Base-by-base conservation (phyloP, 495 filamentous ascomycete genomes). In the Podospora appendiculata region DNA sequence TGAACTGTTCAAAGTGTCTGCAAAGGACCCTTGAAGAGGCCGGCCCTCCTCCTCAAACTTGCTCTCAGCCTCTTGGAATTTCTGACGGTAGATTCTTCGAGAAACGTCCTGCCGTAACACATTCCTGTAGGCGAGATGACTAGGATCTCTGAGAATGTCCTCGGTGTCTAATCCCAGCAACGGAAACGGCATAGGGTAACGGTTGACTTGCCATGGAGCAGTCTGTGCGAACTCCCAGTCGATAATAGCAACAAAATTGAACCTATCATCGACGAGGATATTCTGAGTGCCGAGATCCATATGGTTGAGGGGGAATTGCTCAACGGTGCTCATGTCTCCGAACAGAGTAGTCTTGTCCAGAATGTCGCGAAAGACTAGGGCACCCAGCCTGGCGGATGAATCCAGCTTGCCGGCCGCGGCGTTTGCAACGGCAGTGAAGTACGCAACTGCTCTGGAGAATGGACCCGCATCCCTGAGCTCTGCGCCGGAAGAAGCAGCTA, bases 231-330 rank as follows among this genome's bases (percentile, higher is more conserved):
- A 50, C 46, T 68, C 64, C 64, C 58, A 67, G 50, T 68, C 61
- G 47, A 67, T 68, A 13, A 67, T 32, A 18, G 60, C 53, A 7
- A 64, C 13, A 47, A 67, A 53, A 38, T 64, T 57, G 52, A 58
- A 64, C 10, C 53, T 12, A 32, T 57, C 47, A 35, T 62, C 64
- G 43, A 67, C 52, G 8, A 68, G 61, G 14, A 66, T 54, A 51
- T 68, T 64, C 46, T 68, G 64, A 18, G 50, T 56, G 17, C 58
- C 66, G 8, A 68, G 47, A 25, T 68, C 66, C 58, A 63, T 64
- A 43, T 65, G 58, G 47, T 63, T 63, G 4, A 66, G 49, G 36
- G 52, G 64, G 45, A 64, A 66, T 18, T 7, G 46, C 33, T 32
- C 46, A 6, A 25, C 51, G 0, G 8, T 12, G 35, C 12, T 8